Conservation (phyloP, 371 early-diverging fungal species). For the Mortierella polycephala region DNA sequence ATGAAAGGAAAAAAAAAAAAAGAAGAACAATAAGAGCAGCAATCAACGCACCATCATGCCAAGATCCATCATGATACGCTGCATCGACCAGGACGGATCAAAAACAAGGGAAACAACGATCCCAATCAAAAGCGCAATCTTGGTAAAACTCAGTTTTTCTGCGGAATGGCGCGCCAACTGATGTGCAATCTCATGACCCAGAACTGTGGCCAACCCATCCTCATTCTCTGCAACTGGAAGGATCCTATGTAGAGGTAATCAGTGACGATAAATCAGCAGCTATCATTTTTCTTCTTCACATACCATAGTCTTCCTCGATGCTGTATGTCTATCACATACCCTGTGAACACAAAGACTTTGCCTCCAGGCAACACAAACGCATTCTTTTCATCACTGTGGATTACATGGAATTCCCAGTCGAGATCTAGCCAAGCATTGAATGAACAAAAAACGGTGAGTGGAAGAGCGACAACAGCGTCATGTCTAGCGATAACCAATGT, state of each 20-base stretch:
- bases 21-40: neutral
- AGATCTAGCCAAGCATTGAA: conserved; percentile 38
- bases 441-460: neutral
- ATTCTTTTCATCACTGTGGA: conserved; percentile 82
- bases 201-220: conserved; percentile 92
- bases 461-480: neutral
- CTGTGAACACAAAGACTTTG: conserved; percentile 93
- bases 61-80: conserved; percentile 36
- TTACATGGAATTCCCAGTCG: conserved; percentile 86
- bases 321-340: conserved; percentile 19
- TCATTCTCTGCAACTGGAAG: conserved; percentile 84
- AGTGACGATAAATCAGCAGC: neutral
- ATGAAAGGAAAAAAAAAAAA: no score
- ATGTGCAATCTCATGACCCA: conserved; percentile 92
- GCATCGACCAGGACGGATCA: conserved; percentile 55
- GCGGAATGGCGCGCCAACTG: conserved; percentile 86
- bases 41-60: conserved; percentile 39
- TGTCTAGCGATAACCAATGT: no score
- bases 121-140: conserved; percentile 65
- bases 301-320: neutral
- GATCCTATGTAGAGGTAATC: conserved; percentile 62
- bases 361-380: conserved; percentile 96
- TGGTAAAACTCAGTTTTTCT: conserved; percentile 83
- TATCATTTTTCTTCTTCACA: neutral
- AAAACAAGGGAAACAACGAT: conserved; percentile 57